These are phyloP conservation scores for Aspergillus proliferans DNA, from an alignment of 2,329 filamentous ascomycete species.

Conservation along the genomic window DNA sequence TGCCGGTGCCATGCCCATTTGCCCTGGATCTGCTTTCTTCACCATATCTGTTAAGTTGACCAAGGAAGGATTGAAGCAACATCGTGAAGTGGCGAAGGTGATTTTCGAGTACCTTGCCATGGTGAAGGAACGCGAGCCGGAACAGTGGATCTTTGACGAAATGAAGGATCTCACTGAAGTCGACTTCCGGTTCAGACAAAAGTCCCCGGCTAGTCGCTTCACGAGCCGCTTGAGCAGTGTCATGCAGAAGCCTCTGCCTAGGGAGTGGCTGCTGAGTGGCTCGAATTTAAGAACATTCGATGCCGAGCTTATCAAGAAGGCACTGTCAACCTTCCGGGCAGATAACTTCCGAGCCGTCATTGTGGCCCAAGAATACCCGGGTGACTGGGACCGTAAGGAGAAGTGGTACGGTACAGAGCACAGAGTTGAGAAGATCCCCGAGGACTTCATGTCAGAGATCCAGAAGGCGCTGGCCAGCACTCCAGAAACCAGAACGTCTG, in stretches of 20 bases:
- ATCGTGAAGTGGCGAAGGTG: constrained; percentile 73
- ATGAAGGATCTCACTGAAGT: constrained; percentile 86
- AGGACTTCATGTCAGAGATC: constrained; percentile 67
- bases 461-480: constrained; percentile 56
- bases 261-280: constrained; percentile 82
- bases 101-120: constrained; percentile 90
- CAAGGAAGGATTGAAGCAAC: constrained; percentile 75
- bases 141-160: constrained; percentile 92
- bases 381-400: constrained; percentile 79
- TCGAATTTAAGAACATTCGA: constrained; percentile 75
- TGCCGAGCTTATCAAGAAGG: constrained; percentile 65
- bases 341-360: constrained; percentile 86
- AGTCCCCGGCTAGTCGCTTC: constrained; percentile 81
- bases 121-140: constrained; percentile 69
- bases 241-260: constrained; percentile 86
- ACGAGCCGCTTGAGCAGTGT: constrained; percentile 76
- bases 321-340: constrained; percentile 66
- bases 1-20: constrained; percentile 68
- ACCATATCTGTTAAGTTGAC: constrained; percentile 74
- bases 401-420: constrained; percentile 99
- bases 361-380: constrained; percentile 76
- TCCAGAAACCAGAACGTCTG: constrained; percentile 55
- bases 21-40: constrained; percentile 75
- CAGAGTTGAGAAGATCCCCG: constrained; percentile 70
- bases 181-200: constrained; percentile 91